Conservation (phyloP, 2,329 filamentous ascomycete species). For the Aspergillus pseudoterreus region DNA sequence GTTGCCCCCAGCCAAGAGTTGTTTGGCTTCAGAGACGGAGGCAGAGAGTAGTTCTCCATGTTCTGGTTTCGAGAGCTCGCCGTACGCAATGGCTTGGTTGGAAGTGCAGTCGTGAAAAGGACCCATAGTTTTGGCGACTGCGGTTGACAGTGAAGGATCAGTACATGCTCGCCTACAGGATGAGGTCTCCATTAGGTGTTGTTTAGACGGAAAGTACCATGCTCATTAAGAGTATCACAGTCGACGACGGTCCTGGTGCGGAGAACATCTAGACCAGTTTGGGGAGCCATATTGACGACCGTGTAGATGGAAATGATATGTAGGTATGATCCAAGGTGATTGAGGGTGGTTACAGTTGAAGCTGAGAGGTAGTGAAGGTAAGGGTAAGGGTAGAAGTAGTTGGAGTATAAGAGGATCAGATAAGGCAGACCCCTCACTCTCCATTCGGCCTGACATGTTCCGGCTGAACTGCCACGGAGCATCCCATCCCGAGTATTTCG, state of each 20-base stretch:
- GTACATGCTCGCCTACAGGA: neutral
- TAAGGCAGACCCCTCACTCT: too few species aligned
- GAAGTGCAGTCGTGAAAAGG: slow-evolving; percentile 54
- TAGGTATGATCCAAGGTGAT: neutral
- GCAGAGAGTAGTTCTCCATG: slow-evolving; percentile 26
- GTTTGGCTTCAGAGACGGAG: slow-evolving; percentile 21
- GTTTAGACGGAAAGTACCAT: slow-evolving; percentile 32
- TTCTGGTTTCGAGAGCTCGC: slow-evolving; percentile 43
- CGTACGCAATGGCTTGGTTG: slow-evolving; percentile 54
- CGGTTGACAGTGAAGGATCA: neutral
- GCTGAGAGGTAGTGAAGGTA: neutral
- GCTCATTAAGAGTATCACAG: slow-evolving; percentile 51
- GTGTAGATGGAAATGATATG: neutral
- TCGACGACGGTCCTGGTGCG: slow-evolving; percentile 46
- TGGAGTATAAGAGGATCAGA: neutral
- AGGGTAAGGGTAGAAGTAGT: neutral
- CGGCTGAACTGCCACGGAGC: too few species aligned
- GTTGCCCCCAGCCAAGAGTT: slow-evolving; percentile 32
- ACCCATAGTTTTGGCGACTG: slow-evolving; percentile 46
- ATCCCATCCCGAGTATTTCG: too few species aligned
- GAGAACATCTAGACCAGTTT: slow-evolving; percentile 40
- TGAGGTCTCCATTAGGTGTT: neutral
- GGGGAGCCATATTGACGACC: slow-evolving; percentile 15
- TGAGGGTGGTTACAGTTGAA: neutral
- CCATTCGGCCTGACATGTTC: too few species aligned